Evolutionary conservation across 352 stramenopile genomes (phyloP).

Genomic region (Bremia lactucae): DNA sequence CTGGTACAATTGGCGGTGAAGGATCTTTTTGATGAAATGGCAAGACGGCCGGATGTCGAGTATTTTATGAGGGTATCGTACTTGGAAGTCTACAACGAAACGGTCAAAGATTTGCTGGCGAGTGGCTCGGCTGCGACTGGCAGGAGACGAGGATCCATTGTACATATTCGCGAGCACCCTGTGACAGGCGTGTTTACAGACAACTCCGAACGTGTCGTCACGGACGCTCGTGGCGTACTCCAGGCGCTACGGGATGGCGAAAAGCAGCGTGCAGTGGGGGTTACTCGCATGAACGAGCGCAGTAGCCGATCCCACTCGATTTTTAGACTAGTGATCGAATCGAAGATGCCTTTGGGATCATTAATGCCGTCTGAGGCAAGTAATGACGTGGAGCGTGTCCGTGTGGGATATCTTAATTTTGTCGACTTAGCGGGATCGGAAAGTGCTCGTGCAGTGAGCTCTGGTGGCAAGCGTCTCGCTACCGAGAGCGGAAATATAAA

Average conservation of each 20-base stretch:
- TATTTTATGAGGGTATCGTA: slow-evolving; percentile 92
- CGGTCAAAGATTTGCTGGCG: slow-evolving; percentile 87
- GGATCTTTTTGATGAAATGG: slow-evolving; percentile 46
- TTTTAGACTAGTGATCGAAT: slow-evolving; percentile 33
- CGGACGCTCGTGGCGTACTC: slow-evolving; percentile 27
- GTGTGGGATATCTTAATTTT: slow-evolving; percentile 70
- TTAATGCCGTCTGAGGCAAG: slow-evolving; percentile 4
- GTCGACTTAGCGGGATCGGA: slow-evolving; percentile 90
- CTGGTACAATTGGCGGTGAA: slow-evolving; percentile 36
- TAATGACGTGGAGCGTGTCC: slow-evolving; percentile 12
- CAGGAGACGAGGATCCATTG: slow-evolving; percentile 14
- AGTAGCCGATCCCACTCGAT: slow-evolving; percentile 50
- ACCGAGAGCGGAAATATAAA: slow-evolving; percentile 50
- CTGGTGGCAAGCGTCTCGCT: slow-evolving; percentile 41
- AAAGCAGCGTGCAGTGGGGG: slow-evolving; percentile 26
- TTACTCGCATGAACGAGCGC: slow-evolving; percentile 47
- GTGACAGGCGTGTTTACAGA: slow-evolving; percentile 43
- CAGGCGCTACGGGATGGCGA: slow-evolving; percentile 32
- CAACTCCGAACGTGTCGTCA: slow-evolving; percentile 32
- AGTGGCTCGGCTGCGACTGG: slow-evolving; percentile 1
- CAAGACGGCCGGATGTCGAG: slow-evolving; percentile 30
- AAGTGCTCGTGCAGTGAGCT: slow-evolving; percentile 77
- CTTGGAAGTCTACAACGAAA: slow-evolving; percentile 98
- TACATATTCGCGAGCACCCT: slow-evolving; percentile 37
- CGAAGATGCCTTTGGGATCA: slow-evolving; percentile 17